Conservation (phyloP, 257 asterid genomes). For the Coffea canephora region DNA sequence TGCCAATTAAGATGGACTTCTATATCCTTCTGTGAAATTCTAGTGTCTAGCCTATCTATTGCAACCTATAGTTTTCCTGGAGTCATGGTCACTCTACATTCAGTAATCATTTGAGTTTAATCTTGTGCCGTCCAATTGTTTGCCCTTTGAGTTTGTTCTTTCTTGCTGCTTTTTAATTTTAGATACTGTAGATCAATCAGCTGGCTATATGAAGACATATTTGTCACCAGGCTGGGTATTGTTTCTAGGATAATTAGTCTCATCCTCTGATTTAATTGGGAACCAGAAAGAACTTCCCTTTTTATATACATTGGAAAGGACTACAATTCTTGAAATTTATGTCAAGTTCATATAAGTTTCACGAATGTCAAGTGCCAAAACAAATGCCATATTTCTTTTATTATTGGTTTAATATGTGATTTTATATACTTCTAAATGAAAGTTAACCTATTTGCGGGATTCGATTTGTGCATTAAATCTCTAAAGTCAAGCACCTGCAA, state of each 20-base stretch:
- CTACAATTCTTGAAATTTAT: neutral
- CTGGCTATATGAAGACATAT: neutral
- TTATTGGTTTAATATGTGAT: neutral
- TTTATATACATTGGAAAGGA: neutral
- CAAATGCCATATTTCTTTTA: neutral
- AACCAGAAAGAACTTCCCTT: neutral
- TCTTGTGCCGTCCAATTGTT: too few species aligned
- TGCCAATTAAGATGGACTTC: too few species aligned
- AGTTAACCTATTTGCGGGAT: neutral
- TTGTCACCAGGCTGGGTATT: neutral
- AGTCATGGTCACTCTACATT: too few species aligned
- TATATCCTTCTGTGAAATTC: too few species aligned
- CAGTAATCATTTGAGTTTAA: too few species aligned
- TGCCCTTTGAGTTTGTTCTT: neutral
- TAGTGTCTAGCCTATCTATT: too few species aligned
- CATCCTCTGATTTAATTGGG: neutral
- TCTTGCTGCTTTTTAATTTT: neutral
- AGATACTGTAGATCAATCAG: neutral
- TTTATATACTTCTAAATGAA: neutral
- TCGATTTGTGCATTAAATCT: neutral
- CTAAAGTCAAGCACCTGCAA: slow-evolving; percentile 15
- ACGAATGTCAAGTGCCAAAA: neutral
- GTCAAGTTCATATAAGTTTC: neutral
- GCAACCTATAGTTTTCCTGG: too few species aligned
- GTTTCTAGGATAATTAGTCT: neutral